A percentile compares a stretch with the other conserved stretches of the same genome.
Evolutionary conservation across 2,329 filamentous ascomycete species (phyloP).

Genomic region (Penicillium sp.): DNA sequence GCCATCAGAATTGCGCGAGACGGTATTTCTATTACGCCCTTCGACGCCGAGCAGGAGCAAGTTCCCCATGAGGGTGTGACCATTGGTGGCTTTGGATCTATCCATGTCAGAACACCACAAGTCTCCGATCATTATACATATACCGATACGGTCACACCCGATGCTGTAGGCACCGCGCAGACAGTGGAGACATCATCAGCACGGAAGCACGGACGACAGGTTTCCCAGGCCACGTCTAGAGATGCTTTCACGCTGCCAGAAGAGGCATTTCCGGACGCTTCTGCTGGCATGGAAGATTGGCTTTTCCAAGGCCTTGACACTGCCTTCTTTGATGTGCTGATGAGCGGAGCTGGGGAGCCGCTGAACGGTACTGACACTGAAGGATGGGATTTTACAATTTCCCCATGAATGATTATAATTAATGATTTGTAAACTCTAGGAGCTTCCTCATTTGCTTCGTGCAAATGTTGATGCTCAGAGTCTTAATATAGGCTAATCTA

Average conservation of each 20-base stretch:
- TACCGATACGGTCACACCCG: neutral
- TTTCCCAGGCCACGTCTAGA: neutral
- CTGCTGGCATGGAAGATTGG: neutral
- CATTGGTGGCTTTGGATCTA: neutral
- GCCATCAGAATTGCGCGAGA: neutral
- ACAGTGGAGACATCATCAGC: neutral
- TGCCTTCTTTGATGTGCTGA: conserved; percentile 3
- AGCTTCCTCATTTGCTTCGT: neutral
- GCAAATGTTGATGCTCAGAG: neutral
- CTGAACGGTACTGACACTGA: neutral
- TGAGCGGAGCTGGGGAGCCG: neutral
- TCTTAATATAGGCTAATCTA: neutral
- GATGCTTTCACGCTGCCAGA: neutral
- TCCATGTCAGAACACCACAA: neutral
- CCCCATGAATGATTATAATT: neutral
- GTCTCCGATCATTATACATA: neutral
- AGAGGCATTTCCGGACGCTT: neutral
- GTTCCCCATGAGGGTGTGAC: neutral
- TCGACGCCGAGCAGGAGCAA: neutral
- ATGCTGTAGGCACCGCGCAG: neutral
- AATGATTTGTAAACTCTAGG: neutral
- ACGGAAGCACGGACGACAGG: neutral
- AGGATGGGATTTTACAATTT: neutral
- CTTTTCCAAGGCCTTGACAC: conserved; percentile 1
- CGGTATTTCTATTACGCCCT: neutral